Percentiles rank a stretch among this genome's conserved stretches.
phyloP scores from a whole-genome alignment of 2,329 filamentous ascomycete genomes.

The Ciborinia camelliae region DNA sequence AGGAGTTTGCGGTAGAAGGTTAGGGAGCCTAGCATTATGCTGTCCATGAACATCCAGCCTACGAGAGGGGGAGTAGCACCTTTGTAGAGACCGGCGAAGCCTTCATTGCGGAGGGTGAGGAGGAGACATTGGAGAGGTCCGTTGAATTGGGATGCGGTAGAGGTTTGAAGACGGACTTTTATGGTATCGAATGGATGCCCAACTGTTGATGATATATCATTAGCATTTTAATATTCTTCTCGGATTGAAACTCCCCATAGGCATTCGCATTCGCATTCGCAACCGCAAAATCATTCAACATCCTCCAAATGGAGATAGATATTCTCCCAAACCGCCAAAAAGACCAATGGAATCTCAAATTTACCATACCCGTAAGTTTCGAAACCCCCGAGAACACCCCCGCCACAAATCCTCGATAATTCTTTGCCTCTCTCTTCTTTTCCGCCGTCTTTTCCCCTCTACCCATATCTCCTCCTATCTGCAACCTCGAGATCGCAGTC shows the following conservation, averaged over 20 bases:
- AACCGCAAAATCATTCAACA: not conserved
- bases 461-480: not conserved
- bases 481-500: not conserved
- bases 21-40: slow-evolving; percentile 82
- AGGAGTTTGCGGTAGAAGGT: slow-evolving; percentile 85
- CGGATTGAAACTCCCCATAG: not conserved
- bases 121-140: slow-evolving; percentile 83
- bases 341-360: no score
- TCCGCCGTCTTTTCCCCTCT: slow-evolving; percentile 25
- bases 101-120: slow-evolving; percentile 83
- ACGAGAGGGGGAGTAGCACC: slow-evolving; percentile 87
- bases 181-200: slow-evolving; percentile 88
- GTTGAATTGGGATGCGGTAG: slow-evolving; percentile 69
- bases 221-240: not conserved
- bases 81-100: slow-evolving; percentile 84
- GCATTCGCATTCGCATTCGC: not conserved
- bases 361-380: slow-evolving; percentile 69
- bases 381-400: slow-evolving; percentile 94
- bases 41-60: slow-evolving; percentile 99
- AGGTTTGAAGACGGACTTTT: slow-evolving; percentile 93
- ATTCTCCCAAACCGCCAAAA: not conserved
- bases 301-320: not conserved
- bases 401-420: slow-evolving; percentile 92
- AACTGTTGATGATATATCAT: slow-evolving; percentile 38
- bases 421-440: slow-evolving; percentile 41